Base-by-base conservation (phyloP, 2,329 filamentous ascomycete species). In the Rugonectria rugulosa region DNA sequence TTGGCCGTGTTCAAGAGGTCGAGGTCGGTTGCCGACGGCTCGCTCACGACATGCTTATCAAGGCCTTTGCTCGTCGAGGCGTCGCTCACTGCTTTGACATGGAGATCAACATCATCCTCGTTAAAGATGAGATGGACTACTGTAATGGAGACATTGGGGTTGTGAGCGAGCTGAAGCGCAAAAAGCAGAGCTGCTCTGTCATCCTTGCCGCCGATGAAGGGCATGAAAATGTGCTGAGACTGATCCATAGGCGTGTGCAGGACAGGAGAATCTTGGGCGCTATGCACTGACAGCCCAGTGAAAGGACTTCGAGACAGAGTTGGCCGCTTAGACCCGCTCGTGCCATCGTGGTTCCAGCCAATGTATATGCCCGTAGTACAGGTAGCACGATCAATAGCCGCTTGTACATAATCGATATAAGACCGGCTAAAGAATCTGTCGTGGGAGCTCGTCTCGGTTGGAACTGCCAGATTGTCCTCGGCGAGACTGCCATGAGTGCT, bases 161-260 rank as follows among this genome's bases (percentile, higher is more conserved):
- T 95, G 70, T 88, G 87, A 1, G 88, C 91, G 1, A 99, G 81
- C 68, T 97, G 94, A 3, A 98, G 80, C 3, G 94, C 89, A 20
- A 98, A 84, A 1, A 88, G 81, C 1, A 98, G 80, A 0, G 92
- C 93, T 5, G 88, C 85, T 7, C 86, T 84, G 68, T 97, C 94
- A 68, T 99, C 95, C 1, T 80, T 77, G 8, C 91, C 91, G 15
- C 94, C 93, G 56, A 97, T 88, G 74, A 92, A 98, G 0, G 93
- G 89, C 49, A 96, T 80, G 70, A 96, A 93, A 62, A 98, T 82
- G 70, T 94, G 92, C 69, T 96, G 92, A 29, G 85, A 87, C 57
- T 87, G 88, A 66, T 91, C 85, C 6, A 80, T 78, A 5, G 87
- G 80, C 1, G 88, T 46, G 12, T 47, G 57, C 3, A 68, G 85